Base-by-base conservation (phyloP, 306 rosid genomes). In the Corylus heterophylla region DNA sequence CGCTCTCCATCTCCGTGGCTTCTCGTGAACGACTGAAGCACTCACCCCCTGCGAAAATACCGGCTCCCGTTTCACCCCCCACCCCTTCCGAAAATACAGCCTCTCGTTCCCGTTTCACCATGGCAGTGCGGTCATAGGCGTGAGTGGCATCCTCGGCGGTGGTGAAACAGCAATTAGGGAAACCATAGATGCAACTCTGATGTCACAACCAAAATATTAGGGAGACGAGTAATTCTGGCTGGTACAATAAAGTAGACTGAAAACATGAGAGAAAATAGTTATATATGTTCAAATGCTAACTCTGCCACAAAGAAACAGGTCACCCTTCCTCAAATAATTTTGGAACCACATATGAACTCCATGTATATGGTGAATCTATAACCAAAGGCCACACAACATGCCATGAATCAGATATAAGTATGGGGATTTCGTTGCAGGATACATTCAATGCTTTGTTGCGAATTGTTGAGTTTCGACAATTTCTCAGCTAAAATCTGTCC, bases 391-490 rank as follows among this genome's bases (percentile, higher is more conserved):
- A 68, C 50, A 58, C 2, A 76, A 71, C 16, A 52, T 77, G 80
- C 16, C 52, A 83, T 48, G 31, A 77, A 85, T 44, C 14, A 54
- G 79, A 54, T 69, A 58, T 47, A 69, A 67, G 75, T 51, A 12
- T 63, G 22, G 20, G 54, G 25, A 76, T 18, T 54, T 49, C 22
- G 64, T 44, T 71, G 74, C 79, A 75, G 96, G 96, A 92, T 94
- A 94, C 98, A 88, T 83, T 92, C 90, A 82, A 94, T 92, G 91
- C 97, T 89, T 85, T 94, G 98, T 68, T 90, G 98, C 12, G 98
- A 90, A 80, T 85, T 90, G 92, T 90, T 94, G 83, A 94, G 94
- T 82, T 90, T 94, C 44, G 87, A 87, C 86, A 94, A 82, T 85
- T 94, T 90, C 83, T 92, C 97, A 2, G 87, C 64, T 62, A 94